These are phyloP conservation scores for Thelonectria blattea DNA, from an alignment of 2,329 filamentous ascomycete genomes.

Conservation along the genomic window DNA sequence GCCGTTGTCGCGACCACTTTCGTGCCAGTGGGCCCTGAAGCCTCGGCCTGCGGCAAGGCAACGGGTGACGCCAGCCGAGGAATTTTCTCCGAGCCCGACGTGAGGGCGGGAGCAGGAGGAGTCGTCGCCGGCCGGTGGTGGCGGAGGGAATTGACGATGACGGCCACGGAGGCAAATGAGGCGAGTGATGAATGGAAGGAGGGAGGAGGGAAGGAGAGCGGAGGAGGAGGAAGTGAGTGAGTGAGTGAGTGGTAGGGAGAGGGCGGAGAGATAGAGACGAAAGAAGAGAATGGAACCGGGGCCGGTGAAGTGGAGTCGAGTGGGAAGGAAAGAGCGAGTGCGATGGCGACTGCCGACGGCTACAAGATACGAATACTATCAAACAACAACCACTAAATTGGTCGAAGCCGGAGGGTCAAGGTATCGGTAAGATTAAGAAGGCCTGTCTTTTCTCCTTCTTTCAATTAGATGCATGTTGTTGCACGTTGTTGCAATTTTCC, in stretches of 20 bases:
- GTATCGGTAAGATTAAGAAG: too few relatives aligned
- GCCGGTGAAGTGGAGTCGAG: not conserved
- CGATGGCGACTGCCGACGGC: not conserved
- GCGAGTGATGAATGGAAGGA: not conserved
- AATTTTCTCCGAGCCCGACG: constrained; percentile 3
- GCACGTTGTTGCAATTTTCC: too few relatives aligned
- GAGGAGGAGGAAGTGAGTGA: not conserved
- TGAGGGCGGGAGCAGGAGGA: not conserved
- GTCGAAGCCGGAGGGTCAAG: too few relatives aligned
- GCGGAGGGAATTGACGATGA: not conserved
- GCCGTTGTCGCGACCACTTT: constrained; percentile 1
- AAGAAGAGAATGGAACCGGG: not conserved
- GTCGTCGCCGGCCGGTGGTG: not conserved
- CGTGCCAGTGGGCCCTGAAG: not conserved
- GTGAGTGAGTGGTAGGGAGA: not conserved
- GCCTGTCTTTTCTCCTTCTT: not conserved
- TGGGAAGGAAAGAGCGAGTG: not conserved
- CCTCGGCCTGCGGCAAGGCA: not conserved
- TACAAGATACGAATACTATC: not conserved
- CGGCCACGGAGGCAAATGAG: not conserved
- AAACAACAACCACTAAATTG: too few relatives aligned
- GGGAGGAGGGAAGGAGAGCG: not conserved
- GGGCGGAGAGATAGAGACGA: not conserved
- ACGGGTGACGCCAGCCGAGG: not conserved
- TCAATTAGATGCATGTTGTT: not conserved